A percentile compares a stretch with the other conserved stretches of the same genome.
These are phyloP conservation scores for Pichia nakasei DNA, from an alignment of 805 yeast species.

Conservation along the genomic window DNA sequence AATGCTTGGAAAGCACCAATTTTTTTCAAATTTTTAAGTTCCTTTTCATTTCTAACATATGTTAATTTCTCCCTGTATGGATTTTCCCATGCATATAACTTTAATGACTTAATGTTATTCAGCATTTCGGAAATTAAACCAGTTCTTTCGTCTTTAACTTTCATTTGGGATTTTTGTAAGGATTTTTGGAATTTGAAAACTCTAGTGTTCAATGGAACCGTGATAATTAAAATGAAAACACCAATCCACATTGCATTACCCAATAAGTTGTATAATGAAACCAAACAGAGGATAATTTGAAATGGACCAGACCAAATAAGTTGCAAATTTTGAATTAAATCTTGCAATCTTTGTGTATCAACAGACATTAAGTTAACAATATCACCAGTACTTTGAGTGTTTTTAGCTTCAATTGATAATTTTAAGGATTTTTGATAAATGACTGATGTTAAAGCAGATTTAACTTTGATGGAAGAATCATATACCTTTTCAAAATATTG, in stretches of 20 bases:
- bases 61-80: constrained; percentile 71
- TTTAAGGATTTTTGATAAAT: constrained; percentile 62
- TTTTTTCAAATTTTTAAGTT: constrained; percentile 62
- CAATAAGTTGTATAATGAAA: constrained; percentile 59
- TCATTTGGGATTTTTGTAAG: constrained; percentile 82
- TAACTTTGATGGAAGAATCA: constrained; percentile 69
- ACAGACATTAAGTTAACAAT: constrained; percentile 92
- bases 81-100: constrained; percentile 91
- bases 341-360: constrained; percentile 84
- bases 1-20: constrained; percentile 68
- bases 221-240: constrained; percentile 63
- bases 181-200: constrained; percentile 60
- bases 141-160: constrained; percentile 84
- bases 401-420: constrained; percentile 63
- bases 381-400: constrained; percentile 76
- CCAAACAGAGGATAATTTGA: constrained; percentile 69
- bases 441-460: constrained; percentile 57
- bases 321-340: constrained; percentile 67
- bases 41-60: constrained; percentile 81
- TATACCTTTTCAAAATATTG: constrained; percentile 71
- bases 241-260: constrained; percentile 98
- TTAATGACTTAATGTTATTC: constrained; percentile 85
- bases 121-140: constrained; percentile 81
- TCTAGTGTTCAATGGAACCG: constrained; percentile 71
- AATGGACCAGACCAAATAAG: constrained; percentile 91